phyloP scores from a whole-genome alignment of 176 grass and related monocot species.

The Triticum timopheevii region DNA sequence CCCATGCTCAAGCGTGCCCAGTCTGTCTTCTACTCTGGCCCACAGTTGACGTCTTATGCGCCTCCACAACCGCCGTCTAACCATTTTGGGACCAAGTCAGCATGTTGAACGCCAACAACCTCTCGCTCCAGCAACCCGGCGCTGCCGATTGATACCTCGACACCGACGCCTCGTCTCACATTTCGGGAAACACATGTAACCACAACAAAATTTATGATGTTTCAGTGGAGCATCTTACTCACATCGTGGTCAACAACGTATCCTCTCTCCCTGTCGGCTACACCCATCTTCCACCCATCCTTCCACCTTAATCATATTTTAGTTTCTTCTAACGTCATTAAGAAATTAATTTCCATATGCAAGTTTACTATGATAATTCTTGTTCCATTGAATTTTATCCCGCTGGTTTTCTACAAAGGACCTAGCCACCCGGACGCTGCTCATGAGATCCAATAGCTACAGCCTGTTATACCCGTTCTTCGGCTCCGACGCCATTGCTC shows the following conservation, averaged over 20 bases:
- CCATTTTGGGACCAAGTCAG: too few species aligned
- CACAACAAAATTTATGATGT: background rate
- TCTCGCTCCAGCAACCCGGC: background rate
- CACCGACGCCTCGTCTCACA: background rate
- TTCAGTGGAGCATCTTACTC: background rate
- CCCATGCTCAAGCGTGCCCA: background rate
- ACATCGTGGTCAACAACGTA: background rate
- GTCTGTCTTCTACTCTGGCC: background rate
- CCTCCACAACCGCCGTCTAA: too few species aligned
- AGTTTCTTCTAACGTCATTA: background rate
- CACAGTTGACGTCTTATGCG: too few species aligned
- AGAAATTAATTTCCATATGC: background rate
- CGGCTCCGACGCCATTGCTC: too few species aligned
- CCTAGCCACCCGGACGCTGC: background rate
- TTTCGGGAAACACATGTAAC: background rate
- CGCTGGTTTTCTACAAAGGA: background rate
- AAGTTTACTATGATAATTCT: background rate
- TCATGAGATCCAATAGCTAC: background rate
- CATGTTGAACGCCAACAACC: too few species aligned
- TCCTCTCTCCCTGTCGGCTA: background rate
- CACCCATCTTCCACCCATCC: background rate
- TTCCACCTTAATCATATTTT: background rate
- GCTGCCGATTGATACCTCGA: background rate
- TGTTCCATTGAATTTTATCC: background rate
- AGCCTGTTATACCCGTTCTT: too few species aligned